Evolutionary conservation across 2,329 filamentous ascomycete genomes (phyloP).

Genomic region (Diaporthe aspalathi): DNA sequence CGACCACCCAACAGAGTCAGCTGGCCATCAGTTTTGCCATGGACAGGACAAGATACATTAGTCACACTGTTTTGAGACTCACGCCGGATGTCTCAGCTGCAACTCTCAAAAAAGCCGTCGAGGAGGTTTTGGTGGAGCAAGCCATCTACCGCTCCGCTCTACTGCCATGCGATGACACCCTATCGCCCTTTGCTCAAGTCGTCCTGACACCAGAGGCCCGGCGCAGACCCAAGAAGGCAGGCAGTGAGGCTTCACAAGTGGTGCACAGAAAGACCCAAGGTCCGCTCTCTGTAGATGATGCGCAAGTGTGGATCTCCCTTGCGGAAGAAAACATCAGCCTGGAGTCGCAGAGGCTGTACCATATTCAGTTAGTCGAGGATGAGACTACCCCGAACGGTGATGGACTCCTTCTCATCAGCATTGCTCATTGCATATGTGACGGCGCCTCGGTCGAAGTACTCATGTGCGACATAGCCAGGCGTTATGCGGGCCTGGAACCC

Average conservation of each 20-base stretch:
- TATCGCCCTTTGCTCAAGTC: constrained; percentile 51
- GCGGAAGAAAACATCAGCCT: constrained; percentile 42
- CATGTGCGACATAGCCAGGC: constrained; percentile 46
- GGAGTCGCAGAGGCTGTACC: constrained; percentile 40
- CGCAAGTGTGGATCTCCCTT: constrained; percentile 30
- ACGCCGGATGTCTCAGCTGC: constrained; percentile 42
- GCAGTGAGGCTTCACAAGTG: constrained; percentile 13
- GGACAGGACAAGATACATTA: constrained; percentile 47
- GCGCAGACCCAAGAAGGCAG: constrained; percentile 38
- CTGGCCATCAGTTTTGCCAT: constrained; percentile 49
- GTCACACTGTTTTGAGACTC: constrained; percentile 46
- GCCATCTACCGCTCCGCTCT: constrained; percentile 50
- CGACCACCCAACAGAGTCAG: constrained; percentile 50
- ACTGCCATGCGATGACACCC: constrained; percentile 47
- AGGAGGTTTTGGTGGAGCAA: constrained; percentile 44
- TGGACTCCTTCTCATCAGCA: constrained; percentile 46
- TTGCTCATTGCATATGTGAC: constrained; percentile 53
- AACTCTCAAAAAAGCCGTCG: constrained; percentile 44
- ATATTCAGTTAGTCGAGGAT: constrained; percentile 43
- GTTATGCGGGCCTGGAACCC: constrained; percentile 40
- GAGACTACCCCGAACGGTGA: constrained; percentile 6
- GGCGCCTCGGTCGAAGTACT: constrained; percentile 50
- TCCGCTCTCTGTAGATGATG: constrained; percentile 32
- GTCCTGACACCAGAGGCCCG: constrained; percentile 42
- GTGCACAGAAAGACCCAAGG: constrained; percentile 7